Evolutionary conservation across 768 basidiomycete species (phyloP).

Genomic region (Asterophora lycoperdoides): DNA sequence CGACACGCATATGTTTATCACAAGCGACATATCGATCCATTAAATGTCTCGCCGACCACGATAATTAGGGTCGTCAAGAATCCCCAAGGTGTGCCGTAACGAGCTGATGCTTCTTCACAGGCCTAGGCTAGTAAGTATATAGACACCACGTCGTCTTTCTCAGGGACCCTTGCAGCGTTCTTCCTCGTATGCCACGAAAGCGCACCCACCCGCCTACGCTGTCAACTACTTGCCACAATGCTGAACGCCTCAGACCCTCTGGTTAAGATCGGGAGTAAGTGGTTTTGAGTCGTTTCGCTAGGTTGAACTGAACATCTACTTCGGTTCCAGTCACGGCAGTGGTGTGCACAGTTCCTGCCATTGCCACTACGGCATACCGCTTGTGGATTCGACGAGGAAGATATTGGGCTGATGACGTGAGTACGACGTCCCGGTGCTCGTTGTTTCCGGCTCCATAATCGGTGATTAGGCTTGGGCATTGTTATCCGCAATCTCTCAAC

Average conservation of each 20-base stretch:
- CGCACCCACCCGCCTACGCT: not conserved
- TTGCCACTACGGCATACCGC: slow-evolving; percentile 27
- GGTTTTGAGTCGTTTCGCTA: not conserved
- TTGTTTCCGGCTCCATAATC: not conserved
- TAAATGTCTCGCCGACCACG: no score
- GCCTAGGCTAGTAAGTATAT: not conserved
- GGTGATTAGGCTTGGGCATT: slow-evolving; percentile 25
- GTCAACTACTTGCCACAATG: not conserved
- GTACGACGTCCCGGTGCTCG: not conserved
- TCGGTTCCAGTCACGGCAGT: slow-evolving; percentile 24
- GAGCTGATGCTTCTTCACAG: no score
- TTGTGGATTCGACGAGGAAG: slow-evolving; percentile 27
- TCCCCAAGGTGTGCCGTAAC: not conserved
- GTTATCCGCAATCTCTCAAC: slow-evolving; percentile 24
- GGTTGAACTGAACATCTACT: not conserved
- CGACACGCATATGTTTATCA: no score
- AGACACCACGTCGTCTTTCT: not conserved
- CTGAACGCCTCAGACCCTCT: slow-evolving; percentile 6
- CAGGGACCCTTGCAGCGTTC: not conserved
- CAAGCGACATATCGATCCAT: no score
- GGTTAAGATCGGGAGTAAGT: slow-evolving; percentile 9
- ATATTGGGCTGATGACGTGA: slow-evolving; percentile 36
- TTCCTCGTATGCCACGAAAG: not conserved
- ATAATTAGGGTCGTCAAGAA: not conserved
- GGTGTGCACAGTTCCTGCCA: slow-evolving; percentile 30